A percentile compares a stretch with the other conserved stretches of the same genome.
Conservation (phyloP, 2,329 filamentous ascomycete species). For the Fusarium foetens region DNA sequence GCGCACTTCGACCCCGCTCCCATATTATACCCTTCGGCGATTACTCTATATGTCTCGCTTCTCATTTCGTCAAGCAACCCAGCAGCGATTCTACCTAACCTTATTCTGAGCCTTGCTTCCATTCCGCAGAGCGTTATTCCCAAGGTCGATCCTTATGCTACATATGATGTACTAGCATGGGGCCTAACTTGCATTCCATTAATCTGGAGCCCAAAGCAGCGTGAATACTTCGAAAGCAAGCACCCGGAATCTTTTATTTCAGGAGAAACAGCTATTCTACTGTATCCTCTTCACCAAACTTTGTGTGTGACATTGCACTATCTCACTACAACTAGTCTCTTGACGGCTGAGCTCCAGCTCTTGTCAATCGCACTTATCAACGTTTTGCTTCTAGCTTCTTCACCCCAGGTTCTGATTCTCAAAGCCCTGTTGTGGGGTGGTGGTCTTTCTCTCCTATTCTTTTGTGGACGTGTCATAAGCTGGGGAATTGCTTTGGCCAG, state of each 20-base stretch:
- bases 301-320: slow-evolving; percentile 78
- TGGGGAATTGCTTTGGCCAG: slow-evolving; percentile 89
- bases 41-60: slow-evolving; percentile 81
- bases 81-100: slow-evolving; percentile 76
- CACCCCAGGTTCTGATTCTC: slow-evolving; percentile 85
- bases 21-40: slow-evolving; percentile 82
- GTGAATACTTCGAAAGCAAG: slow-evolving; percentile 50
- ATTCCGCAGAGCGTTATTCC: slow-evolving; percentile 80
- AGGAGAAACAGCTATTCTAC: slow-evolving; percentile 68
- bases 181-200: slow-evolving; percentile 77
- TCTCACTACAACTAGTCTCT: slow-evolving; percentile 87
- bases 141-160: slow-evolving; percentile 63
- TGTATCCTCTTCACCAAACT: slow-evolving; percentile 87
- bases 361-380: slow-evolving; percentile 86
- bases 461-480: slow-evolving; percentile 77
- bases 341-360: slow-evolving; percentile 87
- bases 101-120: slow-evolving; percentile 82
- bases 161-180: slow-evolving; percentile 81
- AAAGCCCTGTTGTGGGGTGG: slow-evolving; percentile 87
- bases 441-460: slow-evolving; percentile 78
- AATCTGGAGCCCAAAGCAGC: slow-evolving; percentile 41
- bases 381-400: slow-evolving; percentile 78
- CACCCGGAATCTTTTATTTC: slow-evolving; percentile 50
- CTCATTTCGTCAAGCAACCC: slow-evolving; percentile 73
- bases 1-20: slow-evolving; percentile 89